These are phyloP conservation scores for Naganishia antarctica DNA, from an alignment of 768 basidiomycete genomes.

Conservation along the genomic window DNA sequence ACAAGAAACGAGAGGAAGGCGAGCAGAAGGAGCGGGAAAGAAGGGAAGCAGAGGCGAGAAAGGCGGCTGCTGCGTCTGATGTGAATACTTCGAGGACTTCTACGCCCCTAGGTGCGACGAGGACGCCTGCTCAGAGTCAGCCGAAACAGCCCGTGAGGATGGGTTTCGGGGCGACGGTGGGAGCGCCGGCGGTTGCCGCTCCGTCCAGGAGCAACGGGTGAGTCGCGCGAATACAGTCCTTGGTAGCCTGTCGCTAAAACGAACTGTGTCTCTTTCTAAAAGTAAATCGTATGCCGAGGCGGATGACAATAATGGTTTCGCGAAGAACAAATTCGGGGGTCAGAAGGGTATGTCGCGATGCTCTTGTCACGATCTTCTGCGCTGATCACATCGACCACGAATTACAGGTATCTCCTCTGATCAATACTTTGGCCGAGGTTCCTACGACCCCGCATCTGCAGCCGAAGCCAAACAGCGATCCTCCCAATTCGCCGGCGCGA, in stretches of 20 bases:
- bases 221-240: neutral
- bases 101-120: conserved; percentile 28
- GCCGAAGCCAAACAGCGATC: conserved; percentile 77
- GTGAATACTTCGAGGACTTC: conserved; percentile 34
- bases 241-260: neutral
- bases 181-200: conserved; percentile 25
- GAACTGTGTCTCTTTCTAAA: neutral
- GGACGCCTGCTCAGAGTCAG: conserved; percentile 28
- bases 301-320: conserved; percentile 64
- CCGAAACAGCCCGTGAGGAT: conserved; percentile 38
- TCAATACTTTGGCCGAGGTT: conserved; percentile 87
- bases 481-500: conserved; percentile 81
- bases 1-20: conserved; percentile 73
- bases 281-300: conserved; percentile 47
- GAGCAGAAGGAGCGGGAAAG: conserved; percentile 65
- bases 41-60: conserved; percentile 53
- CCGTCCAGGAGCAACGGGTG: conserved; percentile 10
- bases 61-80: conserved; percentile 46
- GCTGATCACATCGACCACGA: too few species aligned
- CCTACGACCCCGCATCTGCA: conserved; percentile 69
- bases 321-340: conserved; percentile 80
- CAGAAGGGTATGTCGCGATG: conserved; percentile 60
- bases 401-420: conserved; percentile 80
- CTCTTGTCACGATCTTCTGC: too few species aligned
- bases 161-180: conserved; percentile 46